Conservation (phyloP, 2,329 filamentous ascomycete genomes). For the Knufia petricola region DNA sequence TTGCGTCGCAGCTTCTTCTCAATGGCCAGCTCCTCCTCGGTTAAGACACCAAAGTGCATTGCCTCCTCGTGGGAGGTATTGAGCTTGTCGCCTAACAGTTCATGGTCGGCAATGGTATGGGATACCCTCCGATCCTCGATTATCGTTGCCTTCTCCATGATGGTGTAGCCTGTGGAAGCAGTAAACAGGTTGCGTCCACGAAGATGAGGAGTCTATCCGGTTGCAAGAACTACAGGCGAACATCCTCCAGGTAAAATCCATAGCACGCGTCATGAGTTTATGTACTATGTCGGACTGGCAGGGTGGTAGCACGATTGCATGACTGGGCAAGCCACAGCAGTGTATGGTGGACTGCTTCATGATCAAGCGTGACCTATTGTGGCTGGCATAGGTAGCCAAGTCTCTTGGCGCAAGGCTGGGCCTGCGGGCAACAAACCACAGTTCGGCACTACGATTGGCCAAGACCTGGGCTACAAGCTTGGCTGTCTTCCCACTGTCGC, state of each 20-base stretch:
- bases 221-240: not conserved
- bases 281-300: not conserved
- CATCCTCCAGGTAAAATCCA: not conserved
- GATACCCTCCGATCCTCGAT: not conserved
- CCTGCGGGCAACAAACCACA: not conserved
- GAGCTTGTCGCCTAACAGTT: constrained; percentile 20
- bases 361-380: not conserved
- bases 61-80: constrained; percentile 18
- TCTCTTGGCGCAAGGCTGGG: not conserved
- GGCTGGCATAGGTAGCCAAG: not conserved
- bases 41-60: constrained; percentile 19
- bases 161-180: not conserved
- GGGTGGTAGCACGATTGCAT: not conserved
- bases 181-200: not conserved
- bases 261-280: not conserved
- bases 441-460: not conserved
- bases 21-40: constrained; percentile 26
- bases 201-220: not conserved
- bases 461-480: constrained; percentile 1
- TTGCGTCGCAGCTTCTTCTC: constrained; percentile 31
- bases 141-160: not conserved
- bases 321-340: not conserved
- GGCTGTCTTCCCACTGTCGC: not conserved
- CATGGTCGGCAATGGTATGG: constrained; percentile 13
- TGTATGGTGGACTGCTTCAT: not conserved